Base-by-base conservation (phyloP, 495 filamentous ascomycete species). In the Talaromyces thailandensis region DNA sequence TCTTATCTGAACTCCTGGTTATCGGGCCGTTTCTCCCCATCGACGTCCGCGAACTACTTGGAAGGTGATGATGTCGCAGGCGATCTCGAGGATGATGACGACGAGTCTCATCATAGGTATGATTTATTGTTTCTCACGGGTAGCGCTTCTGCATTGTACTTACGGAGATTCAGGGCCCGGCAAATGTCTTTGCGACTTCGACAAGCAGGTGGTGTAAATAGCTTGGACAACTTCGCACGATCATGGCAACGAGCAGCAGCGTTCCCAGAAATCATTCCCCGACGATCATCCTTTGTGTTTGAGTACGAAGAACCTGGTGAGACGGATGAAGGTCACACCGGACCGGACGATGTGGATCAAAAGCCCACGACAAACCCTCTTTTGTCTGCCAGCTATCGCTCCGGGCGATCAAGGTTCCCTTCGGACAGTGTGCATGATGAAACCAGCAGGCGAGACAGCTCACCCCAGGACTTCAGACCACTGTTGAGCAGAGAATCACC, bases 171-270 rank as follows among this genome's bases (percentile, higher is more conserved):
- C 14, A 78, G 76, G 58, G 76, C 73, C 12, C 68, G 89, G 3
- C 96, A 93, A 18, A 79, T 94, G 66, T 90, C 90, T 48, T 79
- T 89, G 69, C 84, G 88, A 37, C 72, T 97, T 25, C 81, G 88
- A 64, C 86, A 95, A 58, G 89, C 87, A 12, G 94, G 94, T 45
- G 94, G 94, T 29, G 88, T 91, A 56, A 98, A 98, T 72, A 94
- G 89, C 69, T 86, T 98, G 66, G 87, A 95, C 66, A 96, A 93
- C 68, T 98, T 98, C 71, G 89, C 94, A 55, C 85, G 90, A 52
- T 95, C 90, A 65, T 98, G 93, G 92, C 91, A 91, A 69, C 85
- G 94, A 68, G 94, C 94, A 35, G 92, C 93, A 4, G 86, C 82
- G 35, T 98, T 97, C 77, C 81, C 82, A 26, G 93, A 97, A 70